Percentiles rank a stretch among this genome's conserved stretches.
phyloP scores from a whole-genome alignment of 75 land plant genomes.

The Chamaecyparis obtusa region DNA sequence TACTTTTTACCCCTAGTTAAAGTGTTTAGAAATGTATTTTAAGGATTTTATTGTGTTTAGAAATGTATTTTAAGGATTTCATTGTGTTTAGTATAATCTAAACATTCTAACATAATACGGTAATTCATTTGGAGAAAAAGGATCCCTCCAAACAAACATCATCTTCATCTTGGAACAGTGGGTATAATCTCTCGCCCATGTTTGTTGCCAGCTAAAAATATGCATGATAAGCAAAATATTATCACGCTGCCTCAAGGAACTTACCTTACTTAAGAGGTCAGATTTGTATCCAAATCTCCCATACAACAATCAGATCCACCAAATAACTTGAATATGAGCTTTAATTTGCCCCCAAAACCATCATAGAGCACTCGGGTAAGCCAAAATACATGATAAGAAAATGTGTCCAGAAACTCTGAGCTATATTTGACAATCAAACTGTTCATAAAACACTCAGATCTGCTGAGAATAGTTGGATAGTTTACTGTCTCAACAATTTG shows the following conservation, averaged over 20 bases:
- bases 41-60: too few species aligned
- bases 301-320: background rate
- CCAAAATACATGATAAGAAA: background rate
- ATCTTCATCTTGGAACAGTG: background rate
- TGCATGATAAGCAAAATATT: background rate
- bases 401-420: background rate
- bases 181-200: background rate
- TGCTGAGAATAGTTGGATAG: background rate
- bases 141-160: background rate
- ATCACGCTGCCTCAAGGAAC: background rate
- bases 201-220: background rate
- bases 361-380: background rate
- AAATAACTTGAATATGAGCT: background rate
- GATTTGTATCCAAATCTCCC: background rate
- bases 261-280: background rate
- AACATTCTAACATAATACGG: background rate
- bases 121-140: background rate
- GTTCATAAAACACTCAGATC: background rate
- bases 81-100: background rate
- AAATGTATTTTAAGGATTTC: background rate
- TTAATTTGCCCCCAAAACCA: background rate
- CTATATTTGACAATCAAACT: background rate
- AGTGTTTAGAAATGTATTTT: too few species aligned
- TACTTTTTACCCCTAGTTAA: background rate
- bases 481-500: background rate